Base-by-base conservation (phyloP, 768 basidiomycete species). In the Leucocoprinus leucothites region DNA sequence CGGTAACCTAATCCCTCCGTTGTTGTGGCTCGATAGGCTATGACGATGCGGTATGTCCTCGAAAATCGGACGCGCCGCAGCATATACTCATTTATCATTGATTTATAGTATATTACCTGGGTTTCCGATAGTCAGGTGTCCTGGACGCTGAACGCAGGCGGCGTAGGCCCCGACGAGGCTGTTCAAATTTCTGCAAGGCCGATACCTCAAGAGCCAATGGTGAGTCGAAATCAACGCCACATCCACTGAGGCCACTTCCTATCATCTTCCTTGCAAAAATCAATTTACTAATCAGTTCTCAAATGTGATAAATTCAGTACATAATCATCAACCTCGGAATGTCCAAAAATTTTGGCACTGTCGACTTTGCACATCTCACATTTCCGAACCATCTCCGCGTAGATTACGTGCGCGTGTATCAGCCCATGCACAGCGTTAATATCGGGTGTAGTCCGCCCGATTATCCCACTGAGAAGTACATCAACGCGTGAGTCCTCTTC, bases 201-300 rank as follows among this genome's bases (percentile, higher is more conserved):
- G 2, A 71, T 94, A 19, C 77, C 91, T 1, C 82, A 83, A 60
- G 92, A 94, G 67, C 92, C 92, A 18, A 89, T 93, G 89, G 87
- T 90, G 58, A 47, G 80, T 60, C 18, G 16, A 42, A 38, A 3
- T 45, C 38, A n/a, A n/a, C 3, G 34, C 34, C 21, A 21, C 11
- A 16, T 40, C 13, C 9, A 19, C 25, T 19, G 0, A 19, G 19
- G 14, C 41, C 16, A 3, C 48, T 22, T 22, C 34, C 36, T n/a
- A 16, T 18, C 18, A 9, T n/a, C 28, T n/a, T 7, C 9, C 47
- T 18, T n/a, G 24, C 35, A 35, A 35, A 35, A 35, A 8, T 35
- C 35, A 35, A 35, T 35, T 35, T 35, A 14, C 40, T 41, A n/a
- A 3, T 46, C 22, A n/a, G 25, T n/a, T 46, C 24, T 44, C 28